phyloP scores from a whole-genome alignment of 2,329 filamentous ascomycete species.

The Beauveria caledonica region DNA sequence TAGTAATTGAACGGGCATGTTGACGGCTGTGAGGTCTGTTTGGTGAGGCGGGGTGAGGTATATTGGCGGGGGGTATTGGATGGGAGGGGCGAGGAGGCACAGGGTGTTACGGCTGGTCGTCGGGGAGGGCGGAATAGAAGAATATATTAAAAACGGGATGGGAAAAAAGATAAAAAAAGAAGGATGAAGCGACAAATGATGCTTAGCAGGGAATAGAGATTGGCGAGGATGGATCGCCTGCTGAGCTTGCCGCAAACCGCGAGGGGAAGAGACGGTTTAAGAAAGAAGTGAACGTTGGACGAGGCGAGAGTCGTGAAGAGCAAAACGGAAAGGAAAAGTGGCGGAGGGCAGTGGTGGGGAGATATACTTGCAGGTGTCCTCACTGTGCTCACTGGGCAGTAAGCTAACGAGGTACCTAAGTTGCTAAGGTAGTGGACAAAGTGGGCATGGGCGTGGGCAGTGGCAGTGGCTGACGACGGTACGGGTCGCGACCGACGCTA shows the following conservation, averaged over 20 bases:
- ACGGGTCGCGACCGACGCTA: neutral
- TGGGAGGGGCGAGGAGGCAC: slow-evolving; percentile 14
- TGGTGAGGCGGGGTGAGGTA: slow-evolving; percentile 11
- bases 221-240: slow-evolving; percentile 40
- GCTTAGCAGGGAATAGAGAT: slow-evolving; percentile 25
- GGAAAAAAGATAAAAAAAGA: slow-evolving; percentile 32
- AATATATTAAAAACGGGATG: slow-evolving; percentile 16
- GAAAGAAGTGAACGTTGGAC: slow-evolving; percentile 50
- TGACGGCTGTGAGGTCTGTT: slow-evolving; percentile 21
- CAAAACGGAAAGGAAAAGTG: slow-evolving; percentile 33
- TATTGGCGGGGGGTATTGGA: slow-evolving; percentile 17
- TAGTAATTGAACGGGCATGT: slow-evolving; percentile 87
- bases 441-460: no score
- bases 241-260: slow-evolving; percentile 45
- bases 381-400: neutral
- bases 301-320: slow-evolving; percentile 46
- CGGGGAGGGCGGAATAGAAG: slow-evolving; percentile 10
- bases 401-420: no score
- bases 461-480: slow-evolving; percentile 1
- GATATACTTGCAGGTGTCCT: slow-evolving; percentile 36
- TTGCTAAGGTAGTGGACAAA: no score
- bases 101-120: slow-evolving; percentile 12
- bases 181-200: slow-evolving; percentile 46
- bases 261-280: slow-evolving; percentile 13
- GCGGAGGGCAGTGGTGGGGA: slow-evolving; percentile 27